Conservation (phyloP, 2,329 filamentous ascomycete genomes). For the Exserohilum rostratum region DNA sequence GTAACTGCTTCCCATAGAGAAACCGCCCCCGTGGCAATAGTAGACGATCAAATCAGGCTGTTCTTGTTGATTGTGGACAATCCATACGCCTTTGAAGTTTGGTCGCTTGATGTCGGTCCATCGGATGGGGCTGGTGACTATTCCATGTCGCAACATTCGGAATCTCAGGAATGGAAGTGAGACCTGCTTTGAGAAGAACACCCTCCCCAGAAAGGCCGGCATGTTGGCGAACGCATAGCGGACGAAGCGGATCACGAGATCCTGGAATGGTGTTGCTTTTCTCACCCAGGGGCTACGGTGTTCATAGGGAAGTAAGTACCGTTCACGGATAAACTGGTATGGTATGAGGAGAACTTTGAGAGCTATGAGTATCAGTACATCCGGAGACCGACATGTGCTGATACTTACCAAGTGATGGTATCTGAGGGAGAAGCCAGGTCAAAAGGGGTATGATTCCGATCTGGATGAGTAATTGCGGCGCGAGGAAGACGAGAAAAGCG, state of each 20-base stretch:
- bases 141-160: constrained; percentile 75
- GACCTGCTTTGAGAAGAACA: constrained; percentile 79
- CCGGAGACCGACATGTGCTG: neutral
- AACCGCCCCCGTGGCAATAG: constrained; percentile 83
- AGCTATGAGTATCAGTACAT: constrained; percentile 39
- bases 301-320: constrained; percentile 56
- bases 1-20: constrained; percentile 79
- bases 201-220: constrained; percentile 69
- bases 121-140: constrained; percentile 64
- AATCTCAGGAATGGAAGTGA: constrained; percentile 76
- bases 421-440: constrained; percentile 62
- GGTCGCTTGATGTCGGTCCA: constrained; percentile 66
- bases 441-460: constrained; percentile 67
- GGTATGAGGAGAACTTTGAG: constrained; percentile 64
- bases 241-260: constrained; percentile 77
- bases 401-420: constrained; percentile 72
- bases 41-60: constrained; percentile 79
- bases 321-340: constrained; percentile 62
- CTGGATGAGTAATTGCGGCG: constrained; percentile 72
- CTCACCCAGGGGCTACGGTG: constrained; percentile 68
- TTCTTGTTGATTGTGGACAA: constrained; percentile 64
- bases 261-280: constrained; percentile 74
- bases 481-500: constrained; percentile 72
- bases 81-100: constrained; percentile 71
- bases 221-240: constrained; percentile 77